Evolutionary conservation across 805 yeast species (phyloP), one percentile per base, ranked within the genome.

Genomic region (Kuraishia molischiana): DNA sequence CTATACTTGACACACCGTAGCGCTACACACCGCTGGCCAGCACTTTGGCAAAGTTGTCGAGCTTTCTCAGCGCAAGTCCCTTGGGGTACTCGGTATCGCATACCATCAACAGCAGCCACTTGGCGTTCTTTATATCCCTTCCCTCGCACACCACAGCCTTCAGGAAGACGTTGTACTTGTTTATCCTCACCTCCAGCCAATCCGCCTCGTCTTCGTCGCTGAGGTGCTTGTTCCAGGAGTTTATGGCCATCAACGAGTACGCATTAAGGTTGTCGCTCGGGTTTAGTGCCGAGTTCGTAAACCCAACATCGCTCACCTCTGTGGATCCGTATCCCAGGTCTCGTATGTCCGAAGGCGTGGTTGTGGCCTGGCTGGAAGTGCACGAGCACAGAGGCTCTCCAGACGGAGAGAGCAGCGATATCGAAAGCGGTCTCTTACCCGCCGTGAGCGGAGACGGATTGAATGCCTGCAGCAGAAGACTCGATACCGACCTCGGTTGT

Each of bases 191-290:
- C 19, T 54, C 46, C 31, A 53, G 41, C 58, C 62, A 59, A 13
- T 44, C 37, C 17, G 19, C 19, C 14, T 15, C 26, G 4, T 24
- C 17, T 19, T 34, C 37, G 5, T 19, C 21, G 24, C 9, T 13
- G n/a, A 13, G 18, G 15, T 32, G 34, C 15, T 50, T 49, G 8
- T 45, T 44, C 57, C 59, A 58, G 26, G 53, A 46, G 10, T 47
- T 49, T 2, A 51, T 33, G n/a, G 54, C 49, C 26, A 53, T 38
- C 19, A 59, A 33, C 1, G 63, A 49, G 19, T 56, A 39, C 2
- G 58, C 58, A 32, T 54, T 51, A 9, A 59, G 29, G 38, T 54
- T 52, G 15, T 59, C 61, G 5, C 47, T 35, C 3, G 62, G 63
- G 28, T 46, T 52, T 13, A 51, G 40, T 39, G 48, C 47, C 3